Evolutionary conservation across 352 stramenopile genomes (phyloP).

Genomic region (Globisporangium ultimum): DNA sequence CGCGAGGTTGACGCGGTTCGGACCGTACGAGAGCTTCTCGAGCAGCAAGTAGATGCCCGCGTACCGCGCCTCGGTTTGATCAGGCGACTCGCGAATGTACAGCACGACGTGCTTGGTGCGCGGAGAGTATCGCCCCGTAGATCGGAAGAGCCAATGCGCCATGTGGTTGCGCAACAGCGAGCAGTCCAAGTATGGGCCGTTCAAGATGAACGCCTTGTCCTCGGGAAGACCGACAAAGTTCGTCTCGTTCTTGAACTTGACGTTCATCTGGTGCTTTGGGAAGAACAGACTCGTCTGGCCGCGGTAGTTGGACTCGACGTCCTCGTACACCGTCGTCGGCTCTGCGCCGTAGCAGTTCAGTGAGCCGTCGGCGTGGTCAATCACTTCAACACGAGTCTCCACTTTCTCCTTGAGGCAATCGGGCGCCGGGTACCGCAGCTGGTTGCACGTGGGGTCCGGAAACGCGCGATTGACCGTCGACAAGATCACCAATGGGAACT

Average conservation of each 20-base stretch:
- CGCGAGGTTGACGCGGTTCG: slow-evolving; percentile 46
- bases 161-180: slow-evolving; percentile 68
- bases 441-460: slow-evolving; percentile 44
- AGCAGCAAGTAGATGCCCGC: slow-evolving; percentile 56
- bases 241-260: slow-evolving; percentile 30
- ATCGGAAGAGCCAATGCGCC: slow-evolving; percentile 63
- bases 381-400: slow-evolving; percentile 40
- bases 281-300: slow-evolving; percentile 62
- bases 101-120: slow-evolving; percentile 51
- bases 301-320: slow-evolving; percentile 43
- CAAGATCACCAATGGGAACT: slow-evolving; percentile 48
- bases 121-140: slow-evolving; percentile 56
- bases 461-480: slow-evolving; percentile 34
- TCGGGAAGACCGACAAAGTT: slow-evolving; percentile 42
- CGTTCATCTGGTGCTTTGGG: slow-evolving; percentile 44
- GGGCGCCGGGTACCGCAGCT: slow-evolving; percentile 29
- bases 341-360: slow-evolving; percentile 40
- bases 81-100: slow-evolving; percentile 38
- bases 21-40: slow-evolving; percentile 59
- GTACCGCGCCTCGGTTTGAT: slow-evolving; percentile 36
- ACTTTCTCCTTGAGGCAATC: slow-evolving; percentile 52
- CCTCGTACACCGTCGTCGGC: slow-evolving; percentile 28
- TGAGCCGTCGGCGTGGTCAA: slow-evolving; percentile 38
- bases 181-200: slow-evolving; percentile 54
- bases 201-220: slow-evolving; percentile 45